Percentiles rank a stretch among this genome's conserved stretches.
Conservation (phyloP, 164 flowering plant genomes). For the Nymphaea colorata region DNA sequence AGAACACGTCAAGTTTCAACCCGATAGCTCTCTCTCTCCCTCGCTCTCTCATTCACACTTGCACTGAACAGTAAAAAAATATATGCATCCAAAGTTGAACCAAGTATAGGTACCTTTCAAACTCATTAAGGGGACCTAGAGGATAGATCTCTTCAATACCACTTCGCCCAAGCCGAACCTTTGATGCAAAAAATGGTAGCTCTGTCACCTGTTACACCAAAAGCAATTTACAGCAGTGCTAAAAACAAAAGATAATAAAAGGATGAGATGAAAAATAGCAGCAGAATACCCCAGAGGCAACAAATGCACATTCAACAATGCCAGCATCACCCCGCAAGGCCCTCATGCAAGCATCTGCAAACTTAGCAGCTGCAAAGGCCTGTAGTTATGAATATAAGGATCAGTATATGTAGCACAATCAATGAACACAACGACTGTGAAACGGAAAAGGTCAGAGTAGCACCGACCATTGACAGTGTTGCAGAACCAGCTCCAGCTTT, state of each 20-base stretch:
- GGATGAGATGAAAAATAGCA: background rate
- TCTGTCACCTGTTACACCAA: slow-evolving; percentile 62
- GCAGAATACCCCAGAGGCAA: slow-evolving; percentile 54
- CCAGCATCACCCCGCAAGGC: slow-evolving; percentile 84
- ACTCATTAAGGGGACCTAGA: slow-evolving; percentile 78
- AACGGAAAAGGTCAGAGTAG: background rate
- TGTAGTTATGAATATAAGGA: background rate
- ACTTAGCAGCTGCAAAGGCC: slow-evolving; percentile 94
- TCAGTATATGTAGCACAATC: background rate
- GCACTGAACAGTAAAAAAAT: no score
- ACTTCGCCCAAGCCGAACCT: slow-evolving; percentile 70
- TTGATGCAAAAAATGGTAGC: slow-evolving; percentile 88
- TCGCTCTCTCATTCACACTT: no score
- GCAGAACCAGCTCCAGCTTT: slow-evolving; percentile 98
- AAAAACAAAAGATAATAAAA: background rate
- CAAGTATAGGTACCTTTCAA: slow-evolving; percentile 48
- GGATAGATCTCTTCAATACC: slow-evolving; percentile 81
- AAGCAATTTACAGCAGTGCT: background rate
- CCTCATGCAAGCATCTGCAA: slow-evolving; percentile 88
- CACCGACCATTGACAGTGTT: slow-evolving; percentile 84
- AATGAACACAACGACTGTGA: background rate
- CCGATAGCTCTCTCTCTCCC: no score
- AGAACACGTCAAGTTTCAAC: background rate
- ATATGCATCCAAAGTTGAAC: no score
- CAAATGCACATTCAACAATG: slow-evolving; percentile 71